A percentile compares a stretch with the other conserved stretches of the same genome.
Conservation (phyloP, 352 stramenopile genomes). For the Phytophthora ramorum region DNA sequence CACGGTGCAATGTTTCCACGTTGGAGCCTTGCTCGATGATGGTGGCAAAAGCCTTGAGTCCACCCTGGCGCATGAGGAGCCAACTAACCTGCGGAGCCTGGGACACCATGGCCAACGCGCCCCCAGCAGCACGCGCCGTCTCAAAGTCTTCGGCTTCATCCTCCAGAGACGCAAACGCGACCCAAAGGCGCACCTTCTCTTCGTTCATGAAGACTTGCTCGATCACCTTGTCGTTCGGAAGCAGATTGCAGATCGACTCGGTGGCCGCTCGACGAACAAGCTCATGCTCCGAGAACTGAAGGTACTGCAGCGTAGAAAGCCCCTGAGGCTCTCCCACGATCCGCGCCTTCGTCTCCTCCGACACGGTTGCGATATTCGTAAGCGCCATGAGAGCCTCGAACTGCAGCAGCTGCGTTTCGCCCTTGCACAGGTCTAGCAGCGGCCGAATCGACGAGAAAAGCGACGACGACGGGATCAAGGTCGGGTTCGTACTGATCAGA, state of each 20-base stretch:
- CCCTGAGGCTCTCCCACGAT: slow-evolving; percentile 74
- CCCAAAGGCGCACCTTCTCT: slow-evolving; percentile 94
- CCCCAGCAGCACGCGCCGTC: slow-evolving; percentile 91
- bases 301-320: slow-evolving; percentile 80
- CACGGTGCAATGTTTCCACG: slow-evolving; percentile 76
- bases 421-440: slow-evolving; percentile 94
- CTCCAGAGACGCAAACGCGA: slow-evolving; percentile 93
- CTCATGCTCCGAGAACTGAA: slow-evolving; percentile 98
- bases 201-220: slow-evolving; percentile 93
- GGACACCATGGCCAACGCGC: slow-evolving; percentile 94
- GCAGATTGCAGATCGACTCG: slow-evolving; percentile 96
- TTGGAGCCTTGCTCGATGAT: slow-evolving; percentile 63
- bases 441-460: slow-evolving; percentile 83
- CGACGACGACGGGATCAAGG: slow-evolving; percentile 82
- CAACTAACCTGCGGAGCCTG: slow-evolving; percentile 78
- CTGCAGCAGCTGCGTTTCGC: slow-evolving; percentile 92
- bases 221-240: slow-evolving; percentile 94
- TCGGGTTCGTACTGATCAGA: slow-evolving; percentile 97
- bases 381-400: slow-evolving; percentile 97
- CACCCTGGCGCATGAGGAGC: slow-evolving; percentile 74
- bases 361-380: slow-evolving; percentile 96
- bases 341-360: slow-evolving; percentile 94
- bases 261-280: slow-evolving; percentile 96
- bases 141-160: slow-evolving; percentile 93
- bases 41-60: slow-evolving; percentile 57